A percentile compares a stretch with the other conserved stretches of the same genome.
Evolutionary conservation across 257 asterid species (phyloP).

Genomic region (Fraxinus cuspidata): DNA sequence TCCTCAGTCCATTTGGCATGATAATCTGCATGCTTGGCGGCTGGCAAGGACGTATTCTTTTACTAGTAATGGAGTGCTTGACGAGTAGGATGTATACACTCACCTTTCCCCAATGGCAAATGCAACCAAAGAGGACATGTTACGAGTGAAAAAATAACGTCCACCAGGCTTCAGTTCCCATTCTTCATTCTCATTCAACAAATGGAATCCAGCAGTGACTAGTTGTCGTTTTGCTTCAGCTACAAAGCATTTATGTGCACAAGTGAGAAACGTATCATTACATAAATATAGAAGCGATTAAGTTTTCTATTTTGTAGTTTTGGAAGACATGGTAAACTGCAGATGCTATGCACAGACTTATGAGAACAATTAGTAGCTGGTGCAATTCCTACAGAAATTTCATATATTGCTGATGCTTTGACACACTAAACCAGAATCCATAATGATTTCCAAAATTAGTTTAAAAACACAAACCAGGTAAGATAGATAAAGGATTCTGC

Average conservation of each 20-base stretch:
- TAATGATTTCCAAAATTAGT: conserved; percentile 10
- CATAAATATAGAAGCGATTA: neutral
- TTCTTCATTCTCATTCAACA: conserved; percentile 85
- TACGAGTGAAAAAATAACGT: conserved; percentile 91
- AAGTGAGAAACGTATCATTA: conserved; percentile 7
- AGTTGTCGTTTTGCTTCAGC: conserved; percentile 95
- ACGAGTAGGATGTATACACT: conserved; percentile 35
- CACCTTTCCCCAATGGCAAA: conserved; percentile 94
- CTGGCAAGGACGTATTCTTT: conserved; percentile 11
- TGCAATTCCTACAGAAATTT: neutral
- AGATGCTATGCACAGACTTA: conserved; percentile 2
- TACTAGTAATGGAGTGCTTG: conserved; percentile 7
- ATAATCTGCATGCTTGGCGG: conserved; percentile 17
- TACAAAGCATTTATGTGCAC: conserved; percentile 30
- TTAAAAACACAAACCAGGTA: conserved; percentile 13
- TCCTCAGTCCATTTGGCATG: conserved; percentile 6
- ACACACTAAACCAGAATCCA: conserved; percentile 9
- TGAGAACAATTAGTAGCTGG: neutral
- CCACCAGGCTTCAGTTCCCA: conserved; percentile 98
- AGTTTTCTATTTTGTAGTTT: neutral
- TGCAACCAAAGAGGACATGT: conserved; percentile 96
- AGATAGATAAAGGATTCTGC: neutral
- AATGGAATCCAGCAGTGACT: conserved; percentile 85
- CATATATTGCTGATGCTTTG: neutral
- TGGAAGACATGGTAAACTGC: conserved; percentile 1